Conservation (phyloP, 2,329 filamentous ascomycete genomes). For the Fusarium anthophilum region DNA sequence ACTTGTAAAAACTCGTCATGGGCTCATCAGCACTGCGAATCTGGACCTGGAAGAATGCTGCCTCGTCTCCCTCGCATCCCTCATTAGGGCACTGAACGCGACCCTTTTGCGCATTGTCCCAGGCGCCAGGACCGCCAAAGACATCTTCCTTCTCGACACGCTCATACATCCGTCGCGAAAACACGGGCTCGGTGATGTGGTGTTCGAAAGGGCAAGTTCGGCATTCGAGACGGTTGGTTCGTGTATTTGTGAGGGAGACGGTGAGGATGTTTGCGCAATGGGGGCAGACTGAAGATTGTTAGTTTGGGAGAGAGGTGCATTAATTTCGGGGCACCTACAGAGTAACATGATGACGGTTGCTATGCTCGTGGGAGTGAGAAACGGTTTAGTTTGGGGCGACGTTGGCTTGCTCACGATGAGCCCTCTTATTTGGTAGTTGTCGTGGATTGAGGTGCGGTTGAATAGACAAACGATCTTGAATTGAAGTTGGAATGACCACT, state of each 20-base stretch:
- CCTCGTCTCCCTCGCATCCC: slow-evolving; percentile 81
- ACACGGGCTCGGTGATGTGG: slow-evolving; percentile 80
- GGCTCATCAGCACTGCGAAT: slow-evolving; percentile 98
- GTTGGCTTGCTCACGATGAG: not conserved
- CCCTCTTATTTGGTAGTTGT: not conserved
- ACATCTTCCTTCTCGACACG: slow-evolving; percentile 90
- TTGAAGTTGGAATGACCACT: not conserved
- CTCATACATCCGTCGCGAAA: slow-evolving; percentile 83
- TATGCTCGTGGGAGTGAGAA: not conserved
- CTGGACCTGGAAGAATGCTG: slow-evolving; percentile 96
- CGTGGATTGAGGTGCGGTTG: not conserved
- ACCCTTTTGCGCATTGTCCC: slow-evolving; percentile 91
- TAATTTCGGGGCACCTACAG: slow-evolving; percentile 57
- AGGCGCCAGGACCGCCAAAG: slow-evolving; percentile 86
- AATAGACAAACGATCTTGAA: not conserved
- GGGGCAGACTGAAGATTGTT: slow-evolving; percentile 72
- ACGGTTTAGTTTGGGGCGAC: not conserved
- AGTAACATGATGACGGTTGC: slow-evolving; percentile 65
- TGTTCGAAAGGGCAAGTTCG: slow-evolving; percentile 95
- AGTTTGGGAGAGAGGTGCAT: slow-evolving; percentile 20
- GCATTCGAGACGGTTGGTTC: slow-evolving; percentile 89
- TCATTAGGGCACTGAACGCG: slow-evolving; percentile 84
- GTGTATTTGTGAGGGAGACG: slow-evolving; percentile 67
- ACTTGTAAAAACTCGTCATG: slow-evolving; percentile 96
- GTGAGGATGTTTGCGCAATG: slow-evolving; percentile 86